Evolutionary conservation across 139 green algal genomes (phyloP).

Genomic region (Chlamydomonas applanata): DNA sequence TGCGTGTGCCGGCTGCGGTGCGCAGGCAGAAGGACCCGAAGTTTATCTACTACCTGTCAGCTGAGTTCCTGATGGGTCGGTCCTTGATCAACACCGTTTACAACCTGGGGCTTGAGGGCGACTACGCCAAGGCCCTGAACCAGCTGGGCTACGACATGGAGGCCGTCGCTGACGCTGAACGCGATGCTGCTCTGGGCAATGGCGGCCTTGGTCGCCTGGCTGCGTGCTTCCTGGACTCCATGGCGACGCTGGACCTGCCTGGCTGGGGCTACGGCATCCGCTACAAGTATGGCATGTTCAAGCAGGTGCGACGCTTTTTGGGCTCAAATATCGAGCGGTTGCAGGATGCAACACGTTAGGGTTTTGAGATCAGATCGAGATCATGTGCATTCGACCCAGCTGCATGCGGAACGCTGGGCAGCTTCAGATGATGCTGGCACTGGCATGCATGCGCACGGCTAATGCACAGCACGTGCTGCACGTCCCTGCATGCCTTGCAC

Average conservation of each 20-base stretch:
- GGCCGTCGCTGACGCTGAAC: constrained; percentile 59
- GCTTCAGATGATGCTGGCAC: too few relatives aligned
- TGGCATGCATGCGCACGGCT: too few relatives aligned
- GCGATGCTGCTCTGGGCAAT: constrained; percentile 92
- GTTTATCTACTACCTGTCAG: constrained; percentile 95
- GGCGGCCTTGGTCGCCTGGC: constrained; percentile 95
- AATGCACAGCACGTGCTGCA: too few relatives aligned
- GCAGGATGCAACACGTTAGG: too few relatives aligned
- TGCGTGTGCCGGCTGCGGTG: background rate
- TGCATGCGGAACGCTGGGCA: too few relatives aligned
- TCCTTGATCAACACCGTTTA: constrained; percentile 92
- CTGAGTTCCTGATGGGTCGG: constrained; percentile 96
- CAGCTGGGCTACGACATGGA: constrained; percentile 85
- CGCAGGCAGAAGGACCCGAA: constrained; percentile 81
- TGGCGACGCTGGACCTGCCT: constrained; percentile 95
- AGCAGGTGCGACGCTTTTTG: constrained; percentile 57
- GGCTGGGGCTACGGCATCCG: constrained; percentile 99
- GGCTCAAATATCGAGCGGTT: too few relatives aligned
- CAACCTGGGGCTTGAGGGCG: constrained; percentile 86
- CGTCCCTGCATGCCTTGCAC: too few relatives aligned
- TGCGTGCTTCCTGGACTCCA: constrained; percentile 99
- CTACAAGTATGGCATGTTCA: constrained; percentile 99
- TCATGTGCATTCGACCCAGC: too few relatives aligned
- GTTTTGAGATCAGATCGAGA: too few relatives aligned
- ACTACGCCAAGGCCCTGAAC: constrained; percentile 81